These are phyloP conservation scores for Plasmodium blacklocki DNA, from an alignment of 169 alveolate genomes.

Conservation along the genomic window DNA sequence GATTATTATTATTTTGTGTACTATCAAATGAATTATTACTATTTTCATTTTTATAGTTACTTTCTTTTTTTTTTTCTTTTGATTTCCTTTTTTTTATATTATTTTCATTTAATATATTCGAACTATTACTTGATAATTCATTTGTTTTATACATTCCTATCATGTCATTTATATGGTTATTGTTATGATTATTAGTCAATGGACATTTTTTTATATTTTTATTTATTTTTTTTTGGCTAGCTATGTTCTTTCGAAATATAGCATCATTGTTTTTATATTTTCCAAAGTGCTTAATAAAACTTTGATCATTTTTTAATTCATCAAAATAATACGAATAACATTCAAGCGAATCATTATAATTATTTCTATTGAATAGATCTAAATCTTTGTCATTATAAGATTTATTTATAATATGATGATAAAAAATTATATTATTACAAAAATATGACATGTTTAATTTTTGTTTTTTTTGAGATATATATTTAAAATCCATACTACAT, in stretches of 20 bases:
- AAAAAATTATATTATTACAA: slow-evolving; percentile 15
- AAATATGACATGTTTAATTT: slow-evolving; percentile 6
- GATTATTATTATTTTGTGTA: background rate
- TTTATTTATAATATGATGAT: slow-evolving; percentile 27
- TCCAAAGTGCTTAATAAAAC: background rate
- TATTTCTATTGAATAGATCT: background rate
- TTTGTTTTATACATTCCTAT: too few species aligned
- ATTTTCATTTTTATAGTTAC: background rate
- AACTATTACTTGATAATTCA: background rate
- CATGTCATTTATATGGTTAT: background rate
- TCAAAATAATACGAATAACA: slow-evolving; percentile 32
- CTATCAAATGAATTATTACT: background rate
- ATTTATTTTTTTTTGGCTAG: slow-evolving; percentile 12
- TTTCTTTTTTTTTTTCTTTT: background rate
- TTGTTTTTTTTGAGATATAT: slow-evolving; percentile 7
- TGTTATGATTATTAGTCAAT: background rate
- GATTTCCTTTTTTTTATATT: background rate
- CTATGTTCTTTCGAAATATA: background rate
- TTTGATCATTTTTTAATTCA: slow-evolving; percentile 18
- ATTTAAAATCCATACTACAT: slow-evolving; percentile 47
- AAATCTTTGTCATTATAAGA: background rate
- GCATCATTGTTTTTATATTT: background rate
- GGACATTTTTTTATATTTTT: background rate
- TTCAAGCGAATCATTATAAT: slow-evolving; percentile 26
- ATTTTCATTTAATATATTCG: background rate